Percentiles rank a stretch among this genome's conserved stretches.
Evolutionary conservation across 805 yeast genomes (phyloP).

Genomic region (Kodamaea leandrae): DNA sequence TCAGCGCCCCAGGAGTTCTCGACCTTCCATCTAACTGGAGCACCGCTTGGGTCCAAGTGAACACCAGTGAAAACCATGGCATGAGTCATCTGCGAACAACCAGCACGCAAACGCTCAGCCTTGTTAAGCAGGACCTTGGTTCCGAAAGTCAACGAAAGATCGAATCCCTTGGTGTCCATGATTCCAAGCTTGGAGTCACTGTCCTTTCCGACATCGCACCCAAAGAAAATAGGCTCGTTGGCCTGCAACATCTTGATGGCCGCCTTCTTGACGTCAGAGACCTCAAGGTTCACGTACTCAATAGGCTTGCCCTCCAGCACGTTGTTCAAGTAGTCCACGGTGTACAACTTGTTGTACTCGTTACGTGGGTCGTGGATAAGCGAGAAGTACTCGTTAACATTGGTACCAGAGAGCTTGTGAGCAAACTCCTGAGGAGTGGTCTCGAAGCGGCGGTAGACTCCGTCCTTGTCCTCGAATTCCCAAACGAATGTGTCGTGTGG

Average conservation of each 20-base stretch:
- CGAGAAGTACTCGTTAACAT: conserved; percentile 56
- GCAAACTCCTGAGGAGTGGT: conserved; percentile 69
- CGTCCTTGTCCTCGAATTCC: conserved; percentile 76
- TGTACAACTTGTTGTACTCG: conserved; percentile 56
- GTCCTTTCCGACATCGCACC: conserved; percentile 84
- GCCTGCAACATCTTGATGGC: conserved; percentile 67
- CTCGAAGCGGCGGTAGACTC: conserved; percentile 48
- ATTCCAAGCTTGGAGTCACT: conserved; percentile 62
- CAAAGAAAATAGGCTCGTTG: conserved; percentile 82
- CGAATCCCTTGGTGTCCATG: conserved; percentile 70
- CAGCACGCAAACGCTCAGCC: conserved; percentile 66
- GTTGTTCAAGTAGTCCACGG: conserved; percentile 74
- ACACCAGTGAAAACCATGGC: conserved; percentile 87
- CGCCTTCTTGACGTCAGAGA: conserved; percentile 53
- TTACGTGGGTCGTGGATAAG: conserved; percentile 83
- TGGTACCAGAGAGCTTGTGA: conserved; percentile 49
- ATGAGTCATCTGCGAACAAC: conserved; percentile 80
- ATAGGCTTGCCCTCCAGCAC: conserved; percentile 69
- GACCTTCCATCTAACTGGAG: conserved; percentile 44
- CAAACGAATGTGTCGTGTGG: conserved; percentile 66
- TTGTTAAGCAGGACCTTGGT: conserved; percentile 53
- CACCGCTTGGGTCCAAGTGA: conserved; percentile 57
- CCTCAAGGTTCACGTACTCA: conserved; percentile 65
- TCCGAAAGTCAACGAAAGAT: conserved; percentile 56
- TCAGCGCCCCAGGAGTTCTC: conserved; percentile 45